Evolutionary conservation across 176 grass and related monocot species (phyloP).

Genomic region (Aegilops tauschii): DNA sequence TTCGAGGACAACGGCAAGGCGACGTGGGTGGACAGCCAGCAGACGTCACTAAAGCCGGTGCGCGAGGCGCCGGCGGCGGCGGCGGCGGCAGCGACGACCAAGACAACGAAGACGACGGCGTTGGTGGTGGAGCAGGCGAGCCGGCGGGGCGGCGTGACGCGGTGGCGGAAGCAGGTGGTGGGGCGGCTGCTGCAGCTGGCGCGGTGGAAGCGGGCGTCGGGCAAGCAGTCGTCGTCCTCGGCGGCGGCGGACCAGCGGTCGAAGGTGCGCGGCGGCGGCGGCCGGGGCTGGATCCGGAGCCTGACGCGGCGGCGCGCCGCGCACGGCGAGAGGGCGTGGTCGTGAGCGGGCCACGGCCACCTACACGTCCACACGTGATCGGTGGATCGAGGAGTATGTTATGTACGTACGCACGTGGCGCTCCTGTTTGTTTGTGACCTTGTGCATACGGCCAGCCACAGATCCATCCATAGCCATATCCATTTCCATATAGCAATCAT

Average conservation of each 20-base stretch:
- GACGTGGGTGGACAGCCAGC: slow-evolving; percentile 42
- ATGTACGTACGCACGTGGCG: not conserved
- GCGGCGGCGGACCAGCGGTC: slow-evolving; percentile 25
- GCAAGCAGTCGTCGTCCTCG: slow-evolving; percentile 23
- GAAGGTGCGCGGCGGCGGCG: slow-evolving; percentile 9
- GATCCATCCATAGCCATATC: not conserved
- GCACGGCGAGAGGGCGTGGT: slow-evolving; percentile 27
- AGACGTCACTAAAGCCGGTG: not conserved
- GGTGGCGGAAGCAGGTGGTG: slow-evolving; percentile 78
- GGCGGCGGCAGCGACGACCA: not conserved
- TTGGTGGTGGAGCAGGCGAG: slow-evolving; percentile 54
- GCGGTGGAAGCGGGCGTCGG: slow-evolving; percentile 58
- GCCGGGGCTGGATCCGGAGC: slow-evolving; percentile 63
- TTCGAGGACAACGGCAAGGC: slow-evolving; percentile 92
- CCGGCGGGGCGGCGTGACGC: slow-evolving; percentile 39
- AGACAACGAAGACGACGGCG: not conserved
- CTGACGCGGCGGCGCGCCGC: slow-evolving; percentile 46
- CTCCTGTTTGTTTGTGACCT: slow-evolving; percentile 1
- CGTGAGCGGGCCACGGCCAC: not conserved
- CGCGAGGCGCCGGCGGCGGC: not conserved
- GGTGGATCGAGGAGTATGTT: not conserved
- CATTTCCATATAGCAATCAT: not conserved
- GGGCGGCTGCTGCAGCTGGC: slow-evolving; percentile 76
- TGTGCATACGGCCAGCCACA: not conserved
- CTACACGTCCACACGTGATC: not conserved